These are phyloP conservation scores for Leishmania turanica DNA, from an alignment of 208 protist species.

Conservation along the genomic window DNA sequence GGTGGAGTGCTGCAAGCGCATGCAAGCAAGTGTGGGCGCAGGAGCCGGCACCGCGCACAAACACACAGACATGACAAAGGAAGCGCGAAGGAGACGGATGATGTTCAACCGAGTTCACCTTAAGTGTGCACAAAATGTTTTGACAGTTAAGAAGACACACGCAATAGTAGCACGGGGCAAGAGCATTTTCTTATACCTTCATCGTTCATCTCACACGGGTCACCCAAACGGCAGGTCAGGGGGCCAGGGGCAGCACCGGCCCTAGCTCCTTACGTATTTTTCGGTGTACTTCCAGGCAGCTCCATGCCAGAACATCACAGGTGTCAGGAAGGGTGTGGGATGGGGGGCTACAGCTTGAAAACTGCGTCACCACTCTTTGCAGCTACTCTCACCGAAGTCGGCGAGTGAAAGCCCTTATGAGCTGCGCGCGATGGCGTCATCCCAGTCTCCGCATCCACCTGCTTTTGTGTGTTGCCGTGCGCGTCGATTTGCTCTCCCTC, in stretches of 20 bases:
- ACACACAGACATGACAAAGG: neutral
- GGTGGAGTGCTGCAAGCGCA: neutral
- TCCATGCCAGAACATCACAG: neutral
- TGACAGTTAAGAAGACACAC: neutral
- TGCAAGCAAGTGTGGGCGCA: neutral
- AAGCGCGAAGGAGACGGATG: neutral
- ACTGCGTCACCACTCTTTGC: neutral
- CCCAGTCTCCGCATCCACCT: neutral
- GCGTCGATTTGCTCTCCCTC: neutral
- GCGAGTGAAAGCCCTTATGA: neutral
- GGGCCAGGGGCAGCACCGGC: neutral
- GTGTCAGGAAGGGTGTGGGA: neutral
- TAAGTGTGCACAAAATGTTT: neutral
- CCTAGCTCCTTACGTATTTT: neutral
- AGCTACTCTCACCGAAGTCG: neutral
- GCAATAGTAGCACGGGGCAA: neutral
- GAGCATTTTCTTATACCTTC: neutral
- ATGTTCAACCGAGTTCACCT: neutral
- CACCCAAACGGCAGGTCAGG: neutral
- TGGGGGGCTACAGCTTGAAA: neutral
- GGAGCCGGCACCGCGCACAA: neutral
- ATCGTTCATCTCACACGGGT: neutral
- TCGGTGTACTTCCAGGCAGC: neutral
- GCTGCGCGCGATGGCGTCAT: neutral
- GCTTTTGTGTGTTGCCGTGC: neutral